Conservation (phyloP, 495 filamentous ascomycete genomes). For the Neurospora sp. region DNA sequence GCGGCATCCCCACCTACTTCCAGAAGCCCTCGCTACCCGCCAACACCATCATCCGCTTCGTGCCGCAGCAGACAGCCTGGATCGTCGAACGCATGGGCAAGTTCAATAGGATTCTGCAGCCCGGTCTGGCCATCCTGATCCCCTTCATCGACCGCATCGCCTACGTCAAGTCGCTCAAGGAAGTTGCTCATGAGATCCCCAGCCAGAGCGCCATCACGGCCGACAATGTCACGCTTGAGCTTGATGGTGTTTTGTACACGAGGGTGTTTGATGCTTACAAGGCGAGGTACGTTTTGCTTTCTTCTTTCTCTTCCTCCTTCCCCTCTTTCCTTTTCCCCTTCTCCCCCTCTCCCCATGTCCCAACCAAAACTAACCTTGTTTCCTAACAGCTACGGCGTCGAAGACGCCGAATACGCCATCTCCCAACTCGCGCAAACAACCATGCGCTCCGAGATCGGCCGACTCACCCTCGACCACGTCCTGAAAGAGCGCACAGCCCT, state of each 20-base stretch:
- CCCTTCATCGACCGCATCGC: slow-evolving; percentile 93
- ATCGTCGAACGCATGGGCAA: slow-evolving; percentile 98
- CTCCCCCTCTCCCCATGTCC: not conserved
- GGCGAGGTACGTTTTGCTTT: slow-evolving; percentile 52
- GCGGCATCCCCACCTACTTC: slow-evolving; percentile 45
- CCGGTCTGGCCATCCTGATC: slow-evolving; percentile 78
- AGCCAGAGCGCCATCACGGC: slow-evolving; percentile 92
- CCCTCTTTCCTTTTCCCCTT: not conserved
- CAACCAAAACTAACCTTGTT: slow-evolving; percentile 4
- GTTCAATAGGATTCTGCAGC: slow-evolving; percentile 83
- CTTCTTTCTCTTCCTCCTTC: not conserved
- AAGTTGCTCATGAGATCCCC: slow-evolving; percentile 90
- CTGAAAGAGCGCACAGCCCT: slow-evolving; percentile 91
- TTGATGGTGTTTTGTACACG: slow-evolving; percentile 93
- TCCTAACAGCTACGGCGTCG: slow-evolving; percentile 77
- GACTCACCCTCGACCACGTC: slow-evolving; percentile 92
- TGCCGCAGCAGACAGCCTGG: slow-evolving; percentile 98
- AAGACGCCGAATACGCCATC: slow-evolving; percentile 98
- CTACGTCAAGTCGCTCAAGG: slow-evolving; percentile 96
- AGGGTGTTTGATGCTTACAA: slow-evolving; percentile 96
- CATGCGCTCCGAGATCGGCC: slow-evolving; percentile 96
- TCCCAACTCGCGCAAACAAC: slow-evolving; percentile 96
- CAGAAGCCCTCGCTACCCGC: slow-evolving; percentile 58
- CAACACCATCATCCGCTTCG: slow-evolving; percentile 93
- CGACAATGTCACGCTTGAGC: slow-evolving; percentile 93